Evolutionary conservation across 495 filamentous ascomycete species (phyloP), one percentile per base, ranked within the genome.

Genomic region (Aspergillus sclerotioniger): DNA sequence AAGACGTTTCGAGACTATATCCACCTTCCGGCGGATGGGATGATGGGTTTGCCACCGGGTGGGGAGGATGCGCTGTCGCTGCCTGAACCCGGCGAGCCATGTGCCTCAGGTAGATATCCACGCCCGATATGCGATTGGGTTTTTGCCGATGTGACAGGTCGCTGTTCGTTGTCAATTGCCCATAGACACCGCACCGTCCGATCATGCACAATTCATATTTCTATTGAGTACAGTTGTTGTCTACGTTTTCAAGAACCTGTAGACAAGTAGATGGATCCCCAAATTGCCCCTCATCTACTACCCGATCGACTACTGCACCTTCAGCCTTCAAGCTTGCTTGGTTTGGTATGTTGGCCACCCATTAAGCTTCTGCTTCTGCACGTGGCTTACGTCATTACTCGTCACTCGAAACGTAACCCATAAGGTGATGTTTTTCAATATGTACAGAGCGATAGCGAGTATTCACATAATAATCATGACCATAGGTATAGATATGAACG

Each of bases 1-100:
- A 76, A 73, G 56, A 54, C 59, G 52, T 43, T 61, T 44, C 48
- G 56, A 58, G 46, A 57, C 28, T 44, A 8, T 44, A 8, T 46
- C 13, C 32, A 15, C 4, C 13, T 2, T 13, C n/a, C 37, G 37
- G 37, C 1, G 37, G n/a, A 15, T 3, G 37, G 5, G 5, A n/a
- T 41, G n/a, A 15, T 41, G n/a, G 5, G 37, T 41, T 15, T 9
- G 33, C 33, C 13, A 9, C 13, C 10, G n/a, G 12, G 37, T 41
- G 37, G 37, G 37, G 37, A 41, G 37, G 37, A 41, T 41, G 37
- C 37, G 37, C n/a, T 41, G 37, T 41, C n/a, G 37, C 37, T 41
- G 37, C 37, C 37, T 41, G 37, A 41, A 41, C 37, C 37, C 7
- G n/a, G 37, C 12, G 37, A 39, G 10, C 12, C 12, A 13, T n/a